Evolutionary conservation across 2,329 filamentous ascomycete genomes (phyloP).

Genomic region (Apiospora phragmitis): DNA sequence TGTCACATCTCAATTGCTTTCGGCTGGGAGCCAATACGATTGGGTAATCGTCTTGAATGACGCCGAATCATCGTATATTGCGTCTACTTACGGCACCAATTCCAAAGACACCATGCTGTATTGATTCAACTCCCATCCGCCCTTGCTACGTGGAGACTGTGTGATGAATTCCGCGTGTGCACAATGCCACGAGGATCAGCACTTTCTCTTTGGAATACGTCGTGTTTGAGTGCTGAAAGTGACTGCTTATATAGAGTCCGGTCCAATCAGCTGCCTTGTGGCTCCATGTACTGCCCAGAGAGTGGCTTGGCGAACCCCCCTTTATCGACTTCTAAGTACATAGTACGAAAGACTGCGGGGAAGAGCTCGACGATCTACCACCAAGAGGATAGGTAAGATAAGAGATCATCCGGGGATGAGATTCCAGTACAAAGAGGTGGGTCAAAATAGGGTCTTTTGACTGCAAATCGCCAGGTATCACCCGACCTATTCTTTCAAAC

Average conservation of each 20-base stretch:
- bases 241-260: neutral
- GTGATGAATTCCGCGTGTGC: neutral
- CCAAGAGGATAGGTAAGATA: neutral
- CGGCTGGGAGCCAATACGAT: neutral
- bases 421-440: neutral
- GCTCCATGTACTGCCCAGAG: neutral
- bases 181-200: neutral
- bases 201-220: neutral
- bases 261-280: neutral
- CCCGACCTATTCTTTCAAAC: no score
- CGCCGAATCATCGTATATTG: neutral
- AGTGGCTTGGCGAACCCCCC: neutral
- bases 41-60: no score
- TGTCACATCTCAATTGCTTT: neutral
- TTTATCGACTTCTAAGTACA: neutral
- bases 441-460: neutral
- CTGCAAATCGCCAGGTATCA: no score
- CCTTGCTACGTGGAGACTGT: neutral
- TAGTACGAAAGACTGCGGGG: neutral
- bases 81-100: neutral
- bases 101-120: neutral
- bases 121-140: neutral
- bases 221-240: neutral
- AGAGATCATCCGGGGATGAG: neutral
- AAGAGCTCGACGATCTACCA: neutral